Base-by-base conservation (phyloP, 331 rosid species). In the Spiraea crenata region DNA sequence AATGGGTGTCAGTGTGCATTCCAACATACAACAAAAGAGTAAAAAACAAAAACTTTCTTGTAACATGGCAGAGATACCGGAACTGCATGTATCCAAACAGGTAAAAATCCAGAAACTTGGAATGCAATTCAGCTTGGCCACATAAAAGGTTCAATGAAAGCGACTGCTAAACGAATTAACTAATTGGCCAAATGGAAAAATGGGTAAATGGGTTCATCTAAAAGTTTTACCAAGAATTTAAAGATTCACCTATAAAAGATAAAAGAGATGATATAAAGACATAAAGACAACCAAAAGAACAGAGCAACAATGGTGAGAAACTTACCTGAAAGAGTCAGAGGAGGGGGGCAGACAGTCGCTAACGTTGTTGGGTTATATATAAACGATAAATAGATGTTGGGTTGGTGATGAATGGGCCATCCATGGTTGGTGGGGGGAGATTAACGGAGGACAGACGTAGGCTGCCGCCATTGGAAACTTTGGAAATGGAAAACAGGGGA, bases 361-460 rank as follows among this genome's bases (percentile, higher is more conserved):
- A 42, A 41, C 54, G 35, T 42, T 70, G 15, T 31, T 70, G 65
- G 55, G 54, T 15, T 52, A 11, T 59, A 35, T 37, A 59, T 59
- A 59, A 6, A 19, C 38, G 15, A 45, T 45, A 45, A 45, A 9
- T 9, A 45, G 49, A 45, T n/a, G 6, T 17, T 50, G 65, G 65
- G 46, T 59, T 59, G 46, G 64, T 59, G 19, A 14, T 35, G 41
- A 67, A 67, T 51, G 62, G 72, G 62, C 41, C 55, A 3, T 48
- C 3, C 31, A 2, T 11, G 67, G 67, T 63, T 42, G 71, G n/a
- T 38, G 72, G 9, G 11, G 15, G 50, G 4, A 61, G 62, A 68
- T n/a, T 25, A 6, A 1, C 6, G 20, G 38, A 19, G 12, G 42
- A 5, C 34, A 69, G 74, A 34, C 12, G n/a, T 6, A 16, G 12